phyloP scores from a whole-genome alignment of 169 alveolate species.

The Plasmodium fragile region DNA sequence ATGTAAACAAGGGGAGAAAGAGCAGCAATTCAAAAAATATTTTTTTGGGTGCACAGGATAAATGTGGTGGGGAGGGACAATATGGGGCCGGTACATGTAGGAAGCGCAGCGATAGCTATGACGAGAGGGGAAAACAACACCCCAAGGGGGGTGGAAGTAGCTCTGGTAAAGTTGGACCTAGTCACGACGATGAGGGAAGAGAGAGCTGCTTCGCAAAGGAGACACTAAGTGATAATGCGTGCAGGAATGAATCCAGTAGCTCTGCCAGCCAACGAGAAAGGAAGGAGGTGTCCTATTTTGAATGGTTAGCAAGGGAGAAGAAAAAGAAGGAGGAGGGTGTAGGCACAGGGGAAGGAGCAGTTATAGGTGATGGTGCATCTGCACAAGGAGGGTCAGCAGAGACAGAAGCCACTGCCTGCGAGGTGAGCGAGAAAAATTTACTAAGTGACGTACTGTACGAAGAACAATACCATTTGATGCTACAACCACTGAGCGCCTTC shows the following conservation, averaged over 20 bases:
- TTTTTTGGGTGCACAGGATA: background rate
- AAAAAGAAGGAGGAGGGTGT: slow-evolving; percentile 6
- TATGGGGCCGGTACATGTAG: background rate
- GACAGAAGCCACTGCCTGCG: background rate
- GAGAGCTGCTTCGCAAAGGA: background rate
- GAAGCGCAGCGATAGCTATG: slow-evolving; percentile 22
- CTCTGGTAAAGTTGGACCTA: background rate
- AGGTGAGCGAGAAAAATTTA: background rate
- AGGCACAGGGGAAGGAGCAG: background rate
- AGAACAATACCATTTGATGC: slow-evolving; percentile 3
- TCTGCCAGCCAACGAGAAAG: slow-evolving; percentile 12
- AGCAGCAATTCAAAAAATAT: background rate
- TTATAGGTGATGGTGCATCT: background rate
- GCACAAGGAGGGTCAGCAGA: background rate
- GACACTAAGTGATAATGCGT: background rate
- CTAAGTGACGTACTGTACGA: slow-evolving; percentile 11
- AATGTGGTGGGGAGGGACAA: background rate
- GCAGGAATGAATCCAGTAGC: background rate
- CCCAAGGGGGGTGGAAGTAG: background rate
- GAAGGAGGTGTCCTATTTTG: slow-evolving; percentile 65
- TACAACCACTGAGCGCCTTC: slow-evolving; percentile 59
- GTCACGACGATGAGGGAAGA: background rate
- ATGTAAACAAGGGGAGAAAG: background rate
- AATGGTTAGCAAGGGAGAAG: slow-evolving; percentile 67
- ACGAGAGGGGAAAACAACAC: slow-evolving; percentile 3